Conservation (phyloP, 106 monocot species). For the Triglochin maritima region DNA sequence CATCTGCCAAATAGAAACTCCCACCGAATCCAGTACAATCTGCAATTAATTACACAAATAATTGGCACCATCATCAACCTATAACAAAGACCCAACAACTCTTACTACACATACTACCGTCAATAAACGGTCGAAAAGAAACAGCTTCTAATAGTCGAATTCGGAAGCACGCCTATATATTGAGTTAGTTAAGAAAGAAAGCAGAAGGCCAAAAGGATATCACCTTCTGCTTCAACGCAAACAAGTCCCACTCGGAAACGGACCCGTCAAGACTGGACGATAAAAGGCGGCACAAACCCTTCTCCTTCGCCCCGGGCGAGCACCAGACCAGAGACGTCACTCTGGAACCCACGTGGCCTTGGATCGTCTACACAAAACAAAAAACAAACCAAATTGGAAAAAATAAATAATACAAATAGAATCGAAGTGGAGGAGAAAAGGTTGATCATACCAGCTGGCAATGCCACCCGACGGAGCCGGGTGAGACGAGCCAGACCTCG, state of each 20-base stretch:
- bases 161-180: background rate
- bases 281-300: constrained; percentile 33
- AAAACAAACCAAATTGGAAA: background rate
- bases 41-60: constrained; percentile 13
- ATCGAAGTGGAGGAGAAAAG: background rate
- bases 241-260: constrained; percentile 82
- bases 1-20: constrained; percentile 94
- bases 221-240: constrained; percentile 70
- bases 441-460: constrained; percentile 51
- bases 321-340: constrained; percentile 81
- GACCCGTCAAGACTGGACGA: constrained; percentile 95
- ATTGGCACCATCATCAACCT: background rate
- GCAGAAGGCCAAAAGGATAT: background rate
- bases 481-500: constrained; percentile 91
- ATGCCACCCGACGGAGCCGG: constrained; percentile 96
- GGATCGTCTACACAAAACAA: constrained; percentile 60
- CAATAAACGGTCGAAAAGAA: background rate
- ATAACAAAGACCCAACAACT: background rate
- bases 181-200: background rate
- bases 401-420: background rate
- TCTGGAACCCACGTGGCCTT: constrained; percentile 52
- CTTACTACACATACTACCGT: background rate
- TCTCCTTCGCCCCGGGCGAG: constrained; percentile 7
- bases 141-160: background rate
- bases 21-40: constrained; percentile 66